phyloP scores from a whole-genome alignment of 441 rosid species.

The Adansonia madagascariensis region DNA sequence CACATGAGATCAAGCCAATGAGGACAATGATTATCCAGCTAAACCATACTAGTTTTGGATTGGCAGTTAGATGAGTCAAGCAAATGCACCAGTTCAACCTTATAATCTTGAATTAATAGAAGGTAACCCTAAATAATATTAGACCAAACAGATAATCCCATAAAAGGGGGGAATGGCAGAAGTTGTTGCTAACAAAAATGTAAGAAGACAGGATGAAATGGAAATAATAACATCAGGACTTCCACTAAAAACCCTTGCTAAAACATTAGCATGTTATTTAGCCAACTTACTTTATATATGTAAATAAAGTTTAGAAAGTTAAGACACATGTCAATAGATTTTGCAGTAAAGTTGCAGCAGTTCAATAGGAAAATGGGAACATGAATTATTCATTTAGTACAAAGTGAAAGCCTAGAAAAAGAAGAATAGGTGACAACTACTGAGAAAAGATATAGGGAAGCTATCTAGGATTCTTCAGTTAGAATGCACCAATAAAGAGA shows the following conservation, averaged over 20 bases:
- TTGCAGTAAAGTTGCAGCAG: not conserved
- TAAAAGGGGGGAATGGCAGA: not conserved
- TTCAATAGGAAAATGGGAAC: not conserved
- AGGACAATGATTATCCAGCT: not conserved
- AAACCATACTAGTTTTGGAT: not conserved
- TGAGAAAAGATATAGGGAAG: not conserved
- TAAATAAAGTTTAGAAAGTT: not conserved
- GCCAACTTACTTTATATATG: not conserved
- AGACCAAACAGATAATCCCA: not conserved
- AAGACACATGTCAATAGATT: not conserved
- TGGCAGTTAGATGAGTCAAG: not conserved
- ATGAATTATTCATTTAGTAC: not conserved
- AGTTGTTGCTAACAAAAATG: not conserved
- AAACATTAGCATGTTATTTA: not conserved
- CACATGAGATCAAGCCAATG: not conserved
- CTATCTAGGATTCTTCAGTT: not conserved
- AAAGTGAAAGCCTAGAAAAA: not conserved
- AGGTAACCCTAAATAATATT: not conserved
- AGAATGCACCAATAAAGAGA: not conserved
- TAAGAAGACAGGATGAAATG: not conserved
- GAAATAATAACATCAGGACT: not conserved
- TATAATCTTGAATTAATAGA: not conserved
- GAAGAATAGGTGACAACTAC: not conserved
- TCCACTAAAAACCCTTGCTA: not conserved
- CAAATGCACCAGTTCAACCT: not conserved